Base-by-base conservation (phyloP, 129 eudicot genomes). In the Artemisia tridentata region DNA sequence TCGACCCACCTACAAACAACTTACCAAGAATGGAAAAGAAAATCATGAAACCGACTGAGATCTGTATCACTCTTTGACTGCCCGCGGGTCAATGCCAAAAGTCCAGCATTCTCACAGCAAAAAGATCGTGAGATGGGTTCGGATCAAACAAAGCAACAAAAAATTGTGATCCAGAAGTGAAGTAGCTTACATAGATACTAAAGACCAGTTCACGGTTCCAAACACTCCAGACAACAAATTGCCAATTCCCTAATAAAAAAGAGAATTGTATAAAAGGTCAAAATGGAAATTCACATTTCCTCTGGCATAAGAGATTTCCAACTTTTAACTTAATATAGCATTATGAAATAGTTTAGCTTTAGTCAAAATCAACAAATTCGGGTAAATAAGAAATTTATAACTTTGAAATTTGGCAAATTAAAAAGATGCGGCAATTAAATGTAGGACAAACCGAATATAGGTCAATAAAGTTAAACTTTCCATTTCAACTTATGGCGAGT, bases 131-230 rank as follows among this genome's bases (percentile, higher is more conserved):
- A 23, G 27, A 23, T 23, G 27, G 27, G 27, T 23, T 2, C 27
- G 27, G 1, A 2, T 23, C 27, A 23, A 23, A 23, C 27, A 23
- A 23, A 23, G 27, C 27, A 23, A 23, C 27, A 23, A 23, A 73
- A 18, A 63, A 2, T 5, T 38, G 68, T 38, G 72, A 12, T 58
- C 5, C 41, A 21, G 0, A 58, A 65, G 72, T 21, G 43, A 58
- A 60, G 20, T 10, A 25, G 51, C 91, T 80, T 75, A 86, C 91
- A 86, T 76, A 45, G 91, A 86, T 45, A 86, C 87, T 0, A 87
- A 86, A 69, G 91, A 74, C 71, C 91, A 85, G 21, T 73, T 80
- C 43, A 53, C 85, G 17, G 88, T 84, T 60, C 88, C 88, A 67
- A 84, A 84, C 50, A 80, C 48, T 11, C 88, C 88, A 23, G 88